Evolutionary conservation across 169 alveolate genomes (phyloP), one percentile per base, ranked within the genome.

Genomic region (Blepharisma undulans): DNA sequence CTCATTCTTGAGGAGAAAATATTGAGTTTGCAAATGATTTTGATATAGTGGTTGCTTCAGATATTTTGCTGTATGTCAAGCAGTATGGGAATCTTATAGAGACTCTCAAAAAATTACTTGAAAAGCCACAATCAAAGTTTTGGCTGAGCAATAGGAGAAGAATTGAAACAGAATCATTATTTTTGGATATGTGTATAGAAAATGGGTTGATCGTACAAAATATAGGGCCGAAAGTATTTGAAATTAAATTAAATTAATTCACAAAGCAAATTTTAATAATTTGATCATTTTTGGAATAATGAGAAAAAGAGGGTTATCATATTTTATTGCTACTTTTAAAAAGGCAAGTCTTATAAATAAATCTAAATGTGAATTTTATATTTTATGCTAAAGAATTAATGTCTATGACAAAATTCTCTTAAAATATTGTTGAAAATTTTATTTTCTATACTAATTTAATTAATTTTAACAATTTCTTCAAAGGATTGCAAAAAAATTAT

Each of bases 21-120:
- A 25, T 79, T 22, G 61, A 27, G 1, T 74, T 74, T 25, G 6
- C 34, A n/a, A 22, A 12, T 25, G 30, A 79, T 22, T 79, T 79
- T 32, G 87, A 79, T 33, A 21, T 79, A 12, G 87, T 79, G 29
- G 34, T 79, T 4, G 87, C 87, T 79, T 79, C 87, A 29, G 87
- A 79, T 79, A 79, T 79, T 79, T 79, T 79, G 32, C 29, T 79
- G 7, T 79, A 79, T 33, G 34, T 79, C 8, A 79, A 79, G 32
- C 61, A 27, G 87, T 79, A 29, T 33, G 61, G 61, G 25, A 27
- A 29, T n/a, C 87, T 79, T 33, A 79, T 79, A 29, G 34, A 79
- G 12, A 79, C 87, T 0, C 61, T 79, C 0, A 79, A 79, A 33
- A 22, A 27, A 10, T 33, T 79, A 33, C 25, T 27, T 33, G 72